A percentile compares a stretch with the other conserved stretches of the same genome.
These are phyloP conservation scores for Breynia disticha DNA, from an alignment of 441 rosid species.

Conservation along the genomic window DNA sequence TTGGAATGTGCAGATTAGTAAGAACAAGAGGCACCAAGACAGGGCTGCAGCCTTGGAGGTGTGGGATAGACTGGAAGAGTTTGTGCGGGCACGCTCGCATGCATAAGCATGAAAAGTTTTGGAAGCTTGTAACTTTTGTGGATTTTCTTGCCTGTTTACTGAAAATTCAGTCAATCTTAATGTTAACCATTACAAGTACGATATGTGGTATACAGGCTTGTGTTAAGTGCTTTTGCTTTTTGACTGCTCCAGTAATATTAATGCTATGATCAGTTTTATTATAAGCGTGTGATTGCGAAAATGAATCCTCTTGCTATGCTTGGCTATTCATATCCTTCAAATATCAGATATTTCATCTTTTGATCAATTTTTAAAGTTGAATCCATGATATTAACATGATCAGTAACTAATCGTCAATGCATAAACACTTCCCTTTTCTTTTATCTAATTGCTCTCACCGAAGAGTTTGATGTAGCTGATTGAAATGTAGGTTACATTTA, in stretches of 20 bases:
- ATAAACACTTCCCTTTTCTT: too few relatives aligned
- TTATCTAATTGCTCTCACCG: too few relatives aligned
- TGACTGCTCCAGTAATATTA: not conserved
- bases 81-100: constrained; percentile 79
- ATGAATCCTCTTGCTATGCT: too few relatives aligned
- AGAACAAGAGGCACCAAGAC: constrained; percentile 91
- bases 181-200: too few relatives aligned
- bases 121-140: constrained; percentile 15
- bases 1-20: constrained; percentile 64
- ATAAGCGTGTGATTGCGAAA: not conserved
- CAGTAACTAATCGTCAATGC: too few relatives aligned
- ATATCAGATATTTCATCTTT: too few relatives aligned
- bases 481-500: too few relatives aligned
- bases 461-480: too few relatives aligned
- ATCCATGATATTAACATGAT: too few relatives aligned
- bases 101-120: constrained; percentile 27
- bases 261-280: too few relatives aligned
- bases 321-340: too few relatives aligned
- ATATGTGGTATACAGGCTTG: not conserved
- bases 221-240: not conserved
- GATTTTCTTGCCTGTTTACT: not conserved
- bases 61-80: constrained; percentile 88
- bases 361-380: too few relatives aligned
- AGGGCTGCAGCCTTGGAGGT: constrained; percentile 94
- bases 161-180: not conserved